Evolutionary conservation across 345 rosid genomes (phyloP).

Genomic region (Syzygium aqueum): DNA sequence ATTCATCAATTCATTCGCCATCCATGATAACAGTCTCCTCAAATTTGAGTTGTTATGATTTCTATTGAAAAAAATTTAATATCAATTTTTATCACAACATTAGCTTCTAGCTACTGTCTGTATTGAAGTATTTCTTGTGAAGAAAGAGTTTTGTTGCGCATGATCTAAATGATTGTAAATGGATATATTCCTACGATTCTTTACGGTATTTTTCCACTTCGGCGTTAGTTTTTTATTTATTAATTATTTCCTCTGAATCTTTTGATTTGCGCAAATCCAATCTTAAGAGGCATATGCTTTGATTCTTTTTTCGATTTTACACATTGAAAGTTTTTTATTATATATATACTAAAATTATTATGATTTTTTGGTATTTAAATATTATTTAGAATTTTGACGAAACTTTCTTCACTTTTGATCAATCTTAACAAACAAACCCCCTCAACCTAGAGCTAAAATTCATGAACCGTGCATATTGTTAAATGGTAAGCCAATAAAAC

Average conservation of each 20-base stretch:
- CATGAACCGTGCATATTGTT: background rate
- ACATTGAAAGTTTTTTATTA: background rate
- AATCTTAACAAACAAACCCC: background rate
- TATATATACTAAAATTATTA: background rate
- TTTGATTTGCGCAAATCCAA: background rate
- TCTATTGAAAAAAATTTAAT: background rate
- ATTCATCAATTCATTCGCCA: background rate
- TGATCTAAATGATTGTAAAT: background rate
- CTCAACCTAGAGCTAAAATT: background rate
- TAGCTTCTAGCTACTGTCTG: background rate
- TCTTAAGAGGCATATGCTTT: background rate
- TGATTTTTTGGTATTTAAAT: background rate
- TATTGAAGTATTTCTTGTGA: background rate
- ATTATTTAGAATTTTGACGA: background rate
- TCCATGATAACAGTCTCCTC: background rate
- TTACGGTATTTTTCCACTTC: accelerated
- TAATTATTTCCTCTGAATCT: background rate
- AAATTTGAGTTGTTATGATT: background rate
- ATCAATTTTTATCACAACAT: background rate
- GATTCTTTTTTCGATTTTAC: background rate
- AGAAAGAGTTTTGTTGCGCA: accelerated
- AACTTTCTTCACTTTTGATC: background rate
- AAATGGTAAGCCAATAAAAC: background rate
- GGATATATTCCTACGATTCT: background rate
- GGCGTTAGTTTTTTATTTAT: accelerated